Base-by-base conservation (phyloP, 805 yeast species). In the Diddensiella santjacobensis region DNA sequence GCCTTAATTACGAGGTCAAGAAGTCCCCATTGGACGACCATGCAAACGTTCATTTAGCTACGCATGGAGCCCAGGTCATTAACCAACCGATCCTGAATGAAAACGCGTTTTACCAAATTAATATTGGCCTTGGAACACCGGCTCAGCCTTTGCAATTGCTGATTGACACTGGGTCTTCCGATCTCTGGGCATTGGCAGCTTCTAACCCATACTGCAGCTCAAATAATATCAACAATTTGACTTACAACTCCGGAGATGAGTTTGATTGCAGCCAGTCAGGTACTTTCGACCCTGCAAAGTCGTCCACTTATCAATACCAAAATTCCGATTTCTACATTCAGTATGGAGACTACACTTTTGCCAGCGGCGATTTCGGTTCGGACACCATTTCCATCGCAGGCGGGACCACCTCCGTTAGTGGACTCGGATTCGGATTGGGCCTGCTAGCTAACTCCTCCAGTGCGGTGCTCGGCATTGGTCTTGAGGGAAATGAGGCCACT, bases 371-470 rank as follows among this genome's bases (percentile, higher is more conserved):
- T 13, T 80, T 77, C 73, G 89, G 83, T 18, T 64, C 70, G 38
- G 97, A 89, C 60, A 67, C 69, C 40, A 72, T 89, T 4, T 53
- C 58, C 1, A 58, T 87, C 47, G 79, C 80, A 43, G 78, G 74
- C 42, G 75, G 72, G 43, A 65, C 74, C 15, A 65, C 73, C 3
- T 6, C 8, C 18, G 70, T 82, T 8, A 55, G 70, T 1, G 67
- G 70, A 45, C 68, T 85, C 24, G 78, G 87, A 4, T 77, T 90
- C 65, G 96, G 95, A 1, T 79, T 87, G 22, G 93, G 86, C 5
- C 79, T 81, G 59, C 61, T 65, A 29, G 75, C 93, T 1, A 79
- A 80, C 54, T 80, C 93, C 3, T 65, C 79, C 5, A 65, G 72
- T 53, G 91, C 95, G 45, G 69, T 69, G 17, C 57, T 68, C 52